Evolutionary conservation across 2,329 filamentous ascomycete species (phyloP).

Genomic region (Stachybotrys chartarum): DNA sequence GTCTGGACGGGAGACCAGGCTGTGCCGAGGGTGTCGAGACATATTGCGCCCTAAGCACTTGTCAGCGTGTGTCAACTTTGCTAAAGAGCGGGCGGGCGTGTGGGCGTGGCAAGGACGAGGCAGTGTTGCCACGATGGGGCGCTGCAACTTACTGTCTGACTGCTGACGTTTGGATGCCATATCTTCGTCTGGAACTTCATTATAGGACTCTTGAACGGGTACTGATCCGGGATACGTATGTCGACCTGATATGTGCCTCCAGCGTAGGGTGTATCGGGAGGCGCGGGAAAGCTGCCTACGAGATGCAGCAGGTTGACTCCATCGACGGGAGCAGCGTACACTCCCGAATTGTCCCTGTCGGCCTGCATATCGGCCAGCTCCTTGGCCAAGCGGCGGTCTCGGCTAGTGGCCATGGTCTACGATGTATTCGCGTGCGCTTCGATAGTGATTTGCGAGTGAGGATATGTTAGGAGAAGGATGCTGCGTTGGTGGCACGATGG

Average conservation of each 20-base stretch:
- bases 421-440: background rate
- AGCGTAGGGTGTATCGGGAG: conserved; percentile 89
- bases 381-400: conserved; percentile 60
- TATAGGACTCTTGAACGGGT: conserved; percentile 85
- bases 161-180: conserved; percentile 97
- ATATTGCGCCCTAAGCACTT: conserved; percentile 76
- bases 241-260: conserved; percentile 77
- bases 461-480: background rate
- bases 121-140: no score
- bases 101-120: no score
- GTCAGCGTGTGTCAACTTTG: background rate
- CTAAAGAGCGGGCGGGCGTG: background rate
- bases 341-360: conserved; percentile 68
- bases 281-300: conserved; percentile 74
- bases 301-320: conserved; percentile 73
- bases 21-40: conserved; percentile 80
- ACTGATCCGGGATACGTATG: conserved; percentile 79
- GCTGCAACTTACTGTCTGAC: conserved; percentile 60
- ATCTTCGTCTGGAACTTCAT: conserved; percentile 93
- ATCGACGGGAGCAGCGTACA: conserved; percentile 59
- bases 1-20: conserved; percentile 96
- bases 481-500: background rate
- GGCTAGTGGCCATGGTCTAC: conserved; percentile 38
- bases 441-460: background rate
- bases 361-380: conserved; percentile 68